These are phyloP conservation scores for Acer yangbiense DNA, from an alignment of 345 rosid genomes.

Conservation along the genomic window DNA sequence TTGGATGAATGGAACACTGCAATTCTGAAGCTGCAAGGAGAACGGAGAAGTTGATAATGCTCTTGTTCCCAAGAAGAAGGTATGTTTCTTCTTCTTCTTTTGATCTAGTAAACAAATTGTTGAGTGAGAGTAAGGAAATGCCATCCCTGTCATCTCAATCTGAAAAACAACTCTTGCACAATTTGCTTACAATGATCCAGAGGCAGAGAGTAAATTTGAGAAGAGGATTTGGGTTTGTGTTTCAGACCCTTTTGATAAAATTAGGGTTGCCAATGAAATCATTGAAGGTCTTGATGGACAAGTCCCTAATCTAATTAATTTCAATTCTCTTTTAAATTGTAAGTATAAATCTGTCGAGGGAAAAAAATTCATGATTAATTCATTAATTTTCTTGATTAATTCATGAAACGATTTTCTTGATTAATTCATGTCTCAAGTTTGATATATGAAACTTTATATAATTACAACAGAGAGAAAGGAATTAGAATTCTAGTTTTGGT, in stretches of 20 bases:
- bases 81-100: too few relatives aligned
- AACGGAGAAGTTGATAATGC: too few relatives aligned
- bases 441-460: too few relatives aligned
- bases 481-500: too few relatives aligned
- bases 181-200: background rate
- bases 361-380: too few relatives aligned
- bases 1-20: too few relatives aligned
- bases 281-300: background rate
- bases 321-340: background rate
- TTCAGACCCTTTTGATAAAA: background rate
- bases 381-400: too few relatives aligned
- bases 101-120: background rate
- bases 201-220: background rate
- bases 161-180: background rate
- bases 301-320: background rate
- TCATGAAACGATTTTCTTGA: too few relatives aligned
- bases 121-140: background rate
- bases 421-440: too few relatives aligned
- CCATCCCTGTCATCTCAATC: background rate
- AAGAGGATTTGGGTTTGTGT: background rate
- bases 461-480: too few relatives aligned
- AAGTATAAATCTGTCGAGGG: background rate
- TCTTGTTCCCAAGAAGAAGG: too few relatives aligned
- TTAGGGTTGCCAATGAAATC: background rate
- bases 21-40: too few relatives aligned